Conservation (phyloP, 345 rosid species). For the Dipteronia sinensis region DNA sequence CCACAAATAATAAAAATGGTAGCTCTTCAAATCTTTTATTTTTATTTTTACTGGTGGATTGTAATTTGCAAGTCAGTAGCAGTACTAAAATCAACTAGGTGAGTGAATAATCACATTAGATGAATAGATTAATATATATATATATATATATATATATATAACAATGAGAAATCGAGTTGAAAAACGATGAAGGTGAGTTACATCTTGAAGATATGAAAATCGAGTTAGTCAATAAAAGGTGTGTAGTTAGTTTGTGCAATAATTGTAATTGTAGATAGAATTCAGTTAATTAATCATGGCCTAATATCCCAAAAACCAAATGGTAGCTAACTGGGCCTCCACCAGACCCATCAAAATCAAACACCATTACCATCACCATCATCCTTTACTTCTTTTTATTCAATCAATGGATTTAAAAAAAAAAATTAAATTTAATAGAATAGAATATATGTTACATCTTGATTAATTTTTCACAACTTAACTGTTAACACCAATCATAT, state of each 20-base stretch:
- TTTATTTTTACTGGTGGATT: neutral
- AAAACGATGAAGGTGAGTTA: neutral
- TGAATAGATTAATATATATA: too few relatives aligned
- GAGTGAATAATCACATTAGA: neutral
- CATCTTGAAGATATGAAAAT: constrained; percentile 3
- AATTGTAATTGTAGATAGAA: neutral
- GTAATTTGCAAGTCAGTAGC: too few relatives aligned
- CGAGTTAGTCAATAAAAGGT: neutral
- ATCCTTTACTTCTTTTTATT: neutral
- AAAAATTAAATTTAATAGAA: too few relatives aligned
- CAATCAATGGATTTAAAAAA: neutral
- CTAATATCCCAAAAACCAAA: constrained; percentile 2
- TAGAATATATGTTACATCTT: too few relatives aligned
- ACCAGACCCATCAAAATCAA: neutral
- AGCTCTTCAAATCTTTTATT: neutral
- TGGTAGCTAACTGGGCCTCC: constrained; percentile 6
- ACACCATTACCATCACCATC: constrained; percentile 13
- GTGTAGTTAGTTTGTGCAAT: neutral
- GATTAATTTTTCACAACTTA: too few relatives aligned
- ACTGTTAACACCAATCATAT: too few relatives aligned
- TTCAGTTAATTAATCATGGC: neutral
- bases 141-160: neutral
- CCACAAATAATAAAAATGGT: neutral
- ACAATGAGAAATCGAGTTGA: neutral
- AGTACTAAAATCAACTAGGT: too few relatives aligned